Evolutionary conservation across 768 basidiomycete genomes (phyloP).

Genomic region (Amanita pseudoporphyria): DNA sequence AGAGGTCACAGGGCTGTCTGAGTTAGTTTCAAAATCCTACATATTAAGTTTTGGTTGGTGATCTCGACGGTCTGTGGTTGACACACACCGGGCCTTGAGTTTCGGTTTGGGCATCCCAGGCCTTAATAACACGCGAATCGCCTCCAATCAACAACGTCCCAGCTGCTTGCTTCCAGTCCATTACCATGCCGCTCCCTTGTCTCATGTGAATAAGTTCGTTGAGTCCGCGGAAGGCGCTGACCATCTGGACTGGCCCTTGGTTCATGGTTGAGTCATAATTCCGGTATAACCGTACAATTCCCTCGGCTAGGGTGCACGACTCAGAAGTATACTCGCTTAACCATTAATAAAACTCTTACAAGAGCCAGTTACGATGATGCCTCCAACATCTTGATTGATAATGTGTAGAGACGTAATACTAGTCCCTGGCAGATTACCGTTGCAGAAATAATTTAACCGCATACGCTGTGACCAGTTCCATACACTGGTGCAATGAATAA

Average conservation of each 20-base stretch:
- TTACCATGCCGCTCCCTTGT: slow-evolving; percentile 77
- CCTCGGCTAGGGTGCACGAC: slow-evolving; percentile 55
- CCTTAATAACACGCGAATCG: slow-evolving; percentile 77
- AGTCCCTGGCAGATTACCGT: slow-evolving; percentile 76
- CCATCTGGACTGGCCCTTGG: slow-evolving; percentile 77
- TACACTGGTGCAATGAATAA: slow-evolving; percentile 40
- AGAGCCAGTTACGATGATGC: slow-evolving; percentile 81
- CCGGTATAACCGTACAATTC: slow-evolving; percentile 83
- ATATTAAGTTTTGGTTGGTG: background rate
- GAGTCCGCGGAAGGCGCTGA: slow-evolving; percentile 87
- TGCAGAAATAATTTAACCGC: slow-evolving; percentile 75
- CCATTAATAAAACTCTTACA: slow-evolving; percentile 34
- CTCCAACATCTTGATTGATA: slow-evolving; percentile 93
- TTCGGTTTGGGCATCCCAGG: slow-evolving; percentile 96
- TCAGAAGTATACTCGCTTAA: background rate
- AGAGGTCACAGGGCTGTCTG: slow-evolving; percentile 83
- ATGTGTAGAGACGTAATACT: slow-evolving; percentile 84
- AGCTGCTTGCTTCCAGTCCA: slow-evolving; percentile 88
- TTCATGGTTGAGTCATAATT: slow-evolving; percentile 77
- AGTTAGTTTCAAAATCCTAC: slow-evolving; percentile 84
- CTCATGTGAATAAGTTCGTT: slow-evolving; percentile 65
- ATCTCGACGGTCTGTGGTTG: slow-evolving; percentile 1
- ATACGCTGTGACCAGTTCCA: slow-evolving; percentile 90
- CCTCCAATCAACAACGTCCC: slow-evolving; percentile 87
- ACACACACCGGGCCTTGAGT: slow-evolving; percentile 55